phyloP scores from a whole-genome alignment of 345 rosid species.

The Citrus australasica region DNA sequence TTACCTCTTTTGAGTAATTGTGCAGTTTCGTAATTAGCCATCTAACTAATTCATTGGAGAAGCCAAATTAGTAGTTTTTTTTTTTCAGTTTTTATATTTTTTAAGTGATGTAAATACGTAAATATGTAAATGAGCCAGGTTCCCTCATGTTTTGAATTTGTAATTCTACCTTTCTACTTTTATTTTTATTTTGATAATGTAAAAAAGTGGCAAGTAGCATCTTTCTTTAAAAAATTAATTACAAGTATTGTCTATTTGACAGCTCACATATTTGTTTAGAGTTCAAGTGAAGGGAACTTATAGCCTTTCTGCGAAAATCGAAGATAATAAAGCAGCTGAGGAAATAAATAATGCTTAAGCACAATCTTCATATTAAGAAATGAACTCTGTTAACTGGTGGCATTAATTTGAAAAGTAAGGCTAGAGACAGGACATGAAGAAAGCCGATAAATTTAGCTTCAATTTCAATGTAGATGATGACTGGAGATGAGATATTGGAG shows the following conservation, averaged over 20 bases:
- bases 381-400: too few species aligned
- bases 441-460: too few species aligned
- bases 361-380: too few species aligned
- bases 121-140: slow-evolving; percentile 27
- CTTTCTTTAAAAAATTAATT: neutral
- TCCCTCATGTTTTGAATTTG: slow-evolving; percentile 8
- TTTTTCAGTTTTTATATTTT: slow-evolving; percentile 6
- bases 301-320: too few species aligned
- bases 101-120: slow-evolving; percentile 31
- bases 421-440: too few species aligned
- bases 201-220: neutral
- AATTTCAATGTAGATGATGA: neutral
- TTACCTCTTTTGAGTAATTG: slow-evolving; percentile 7
- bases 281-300: too few species aligned
- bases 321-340: too few species aligned
- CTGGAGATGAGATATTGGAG: neutral
- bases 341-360: too few species aligned
- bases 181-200: neutral
- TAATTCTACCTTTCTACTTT: slow-evolving; percentile 1
- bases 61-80: neutral
- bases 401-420: too few species aligned
- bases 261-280: too few species aligned
- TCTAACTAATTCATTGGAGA: slow-evolving; percentile 34
- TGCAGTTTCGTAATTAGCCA: slow-evolving; percentile 6
- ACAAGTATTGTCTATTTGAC: too few species aligned